phyloP scores from a whole-genome alignment of 2,329 filamentous ascomycete species.

The Aspergillus glaucus region DNA sequence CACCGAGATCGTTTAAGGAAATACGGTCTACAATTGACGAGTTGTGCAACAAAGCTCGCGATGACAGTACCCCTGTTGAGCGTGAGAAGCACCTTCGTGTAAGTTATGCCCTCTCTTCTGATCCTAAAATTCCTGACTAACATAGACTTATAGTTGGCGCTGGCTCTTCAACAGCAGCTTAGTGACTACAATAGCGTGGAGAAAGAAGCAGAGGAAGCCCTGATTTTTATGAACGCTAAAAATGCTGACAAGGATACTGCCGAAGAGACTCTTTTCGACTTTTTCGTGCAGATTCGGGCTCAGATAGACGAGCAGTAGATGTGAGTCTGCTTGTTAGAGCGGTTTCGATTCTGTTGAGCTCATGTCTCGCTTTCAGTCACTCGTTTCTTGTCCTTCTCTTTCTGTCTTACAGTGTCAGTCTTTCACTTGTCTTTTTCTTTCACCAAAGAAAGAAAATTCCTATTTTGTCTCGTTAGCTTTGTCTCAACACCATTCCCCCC shows the following conservation, averaged over 20 bases:
- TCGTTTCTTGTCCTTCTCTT: neutral
- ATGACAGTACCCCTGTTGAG: constrained; percentile 3
- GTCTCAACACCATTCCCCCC: no score
- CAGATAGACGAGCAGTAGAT: constrained; percentile 10
- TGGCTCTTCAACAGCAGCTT: constrained; percentile 12
- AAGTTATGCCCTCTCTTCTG: constrained; percentile 2
- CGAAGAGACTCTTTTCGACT: constrained; percentile 4
- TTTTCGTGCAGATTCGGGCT: constrained; percentile 5
- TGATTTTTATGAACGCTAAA: constrained; percentile 5
- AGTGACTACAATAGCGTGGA: constrained; percentile 8
- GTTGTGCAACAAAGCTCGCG: constrained; percentile 8
- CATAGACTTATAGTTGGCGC: constrained; percentile 6
- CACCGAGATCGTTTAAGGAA: neutral
- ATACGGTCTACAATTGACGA: constrained; percentile 5
- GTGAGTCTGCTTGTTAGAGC: neutral
- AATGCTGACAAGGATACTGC: constrained; percentile 5
- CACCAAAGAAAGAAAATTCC: no score
- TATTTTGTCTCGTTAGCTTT: no score
- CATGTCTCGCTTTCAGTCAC: neutral
- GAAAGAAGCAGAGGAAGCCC: constrained; percentile 7
- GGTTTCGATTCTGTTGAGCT: neutral
- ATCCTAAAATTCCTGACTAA: neutral
- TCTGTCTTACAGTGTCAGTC: no score
- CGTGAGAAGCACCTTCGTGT: constrained; percentile 13
- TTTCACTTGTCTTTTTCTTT: no score